Percentiles rank a stretch among this genome's conserved stretches.
These are phyloP conservation scores for Komagataella ulmi DNA, from an alignment of 805 yeast genomes.

Conservation along the genomic window DNA sequence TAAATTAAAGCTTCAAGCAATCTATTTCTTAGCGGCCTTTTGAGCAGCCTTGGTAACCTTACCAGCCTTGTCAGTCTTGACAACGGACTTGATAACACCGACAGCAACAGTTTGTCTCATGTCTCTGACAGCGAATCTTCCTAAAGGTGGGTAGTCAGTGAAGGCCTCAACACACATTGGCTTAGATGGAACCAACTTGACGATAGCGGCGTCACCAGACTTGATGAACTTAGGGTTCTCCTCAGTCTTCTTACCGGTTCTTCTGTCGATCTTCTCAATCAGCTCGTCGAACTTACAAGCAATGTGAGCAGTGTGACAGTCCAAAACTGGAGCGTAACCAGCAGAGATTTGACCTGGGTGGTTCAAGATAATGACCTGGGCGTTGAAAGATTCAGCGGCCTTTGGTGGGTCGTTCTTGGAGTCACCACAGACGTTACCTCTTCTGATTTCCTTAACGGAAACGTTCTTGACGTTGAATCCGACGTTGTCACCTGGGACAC, in stretches of 20 bases:
- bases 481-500: slow-evolving; percentile 85
- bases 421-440: slow-evolving; percentile 91
- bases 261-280: slow-evolving; percentile 77
- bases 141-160: slow-evolving; percentile 92
- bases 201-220: slow-evolving; percentile 95
- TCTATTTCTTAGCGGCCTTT: slow-evolving; percentile 68
- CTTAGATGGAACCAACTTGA: slow-evolving; percentile 77
- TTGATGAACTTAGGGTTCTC: slow-evolving; percentile 87
- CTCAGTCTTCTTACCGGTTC: slow-evolving; percentile 86
- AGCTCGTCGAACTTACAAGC: slow-evolving; percentile 73
- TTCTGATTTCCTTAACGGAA: slow-evolving; percentile 78
- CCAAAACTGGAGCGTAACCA: slow-evolving; percentile 86
- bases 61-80: slow-evolving; percentile 75
- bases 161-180: slow-evolving; percentile 93
- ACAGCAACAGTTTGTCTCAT: slow-evolving; percentile 99
- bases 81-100: slow-evolving; percentile 96
- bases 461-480: slow-evolving; percentile 88
- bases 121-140: slow-evolving; percentile 98
- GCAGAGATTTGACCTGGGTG: slow-evolving; percentile 88
- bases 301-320: slow-evolving; percentile 89
- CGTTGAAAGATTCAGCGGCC: slow-evolving; percentile 69
- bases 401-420: slow-evolving; percentile 81
- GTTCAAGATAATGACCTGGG: slow-evolving; percentile 80
- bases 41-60: slow-evolving; percentile 95
- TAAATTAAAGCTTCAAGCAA: slow-evolving; percentile 4